Base-by-base conservation (phyloP, 306 rosid genomes). In the Ammopiptanthus mongolicus region DNA sequence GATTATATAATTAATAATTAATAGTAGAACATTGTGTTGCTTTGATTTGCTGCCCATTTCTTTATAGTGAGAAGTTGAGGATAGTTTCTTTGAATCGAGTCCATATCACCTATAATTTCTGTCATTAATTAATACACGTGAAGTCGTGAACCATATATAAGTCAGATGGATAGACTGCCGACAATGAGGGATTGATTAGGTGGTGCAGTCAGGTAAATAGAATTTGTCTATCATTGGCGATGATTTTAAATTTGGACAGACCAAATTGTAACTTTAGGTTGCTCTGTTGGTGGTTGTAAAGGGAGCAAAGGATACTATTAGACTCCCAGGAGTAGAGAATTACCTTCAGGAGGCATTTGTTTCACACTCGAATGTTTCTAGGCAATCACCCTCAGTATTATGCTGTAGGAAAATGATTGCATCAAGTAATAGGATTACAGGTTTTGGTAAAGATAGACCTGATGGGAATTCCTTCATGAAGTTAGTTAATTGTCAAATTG, bases 171-270 rank as follows among this genome's bases (percentile, higher is more conserved):
- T 28, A 25, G 25, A 28, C 58, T 28, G 13, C 58, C 34, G 8
- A 25, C 4, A 17, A 47, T 67, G 29, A 47, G 28, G 57, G 58
- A 46, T 15, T 67, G 13, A 1, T 67, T 28, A 25, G 53, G 25
- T 47, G 57, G 46, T 57, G 69, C 57, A 44, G n/a, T 65, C 42
- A 76, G n/a, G n/a, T n/a, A n/a, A n/a, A n/a, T n/a, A n/a, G n/a
- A n/a, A n/a, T n/a, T n/a, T n/a, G n/a, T 68, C 47, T n/a, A 52
- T 53, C 34, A 53, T 37, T 77, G 22, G 21, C 8, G 0, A 2
- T 34, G 7, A 3, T 33, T n/a, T 10, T 44, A 66, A 14, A 46
- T 67, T 10, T 50, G 56, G 56, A 14, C 18, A 50, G 23, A 50
- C 56, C 56, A 5, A 50, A 50, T 50, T 1, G 10, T 17, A 18